These are phyloP conservation scores for Kwoniella shivajii DNA, from an alignment of 1,284 basidiomycete species.

Conservation along the genomic window DNA sequence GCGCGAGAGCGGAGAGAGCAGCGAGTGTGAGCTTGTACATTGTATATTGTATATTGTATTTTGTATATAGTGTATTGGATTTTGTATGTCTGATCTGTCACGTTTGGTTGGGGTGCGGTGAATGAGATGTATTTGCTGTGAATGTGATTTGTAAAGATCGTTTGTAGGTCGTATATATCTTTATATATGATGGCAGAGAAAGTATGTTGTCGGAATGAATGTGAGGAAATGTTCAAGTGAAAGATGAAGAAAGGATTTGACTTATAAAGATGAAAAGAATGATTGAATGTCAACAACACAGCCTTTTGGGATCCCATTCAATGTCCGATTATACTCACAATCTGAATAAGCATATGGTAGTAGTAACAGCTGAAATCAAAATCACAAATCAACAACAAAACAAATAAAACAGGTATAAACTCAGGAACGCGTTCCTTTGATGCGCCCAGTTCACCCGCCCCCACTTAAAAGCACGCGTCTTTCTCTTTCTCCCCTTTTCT, in stretches of 20 bases:
- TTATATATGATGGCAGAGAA: neutral
- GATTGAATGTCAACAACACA: neutral
- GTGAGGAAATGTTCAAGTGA: neutral
- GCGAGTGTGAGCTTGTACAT: slow-evolving; percentile 19
- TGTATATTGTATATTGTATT: slow-evolving; percentile 4
- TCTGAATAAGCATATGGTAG: neutral
- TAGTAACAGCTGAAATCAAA: neutral
- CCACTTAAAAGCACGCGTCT: neutral
- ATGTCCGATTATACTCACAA: neutral
- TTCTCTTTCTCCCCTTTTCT: neutral
- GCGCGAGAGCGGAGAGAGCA: slow-evolving; percentile 53
- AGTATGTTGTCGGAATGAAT: neutral
- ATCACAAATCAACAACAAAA: neutral
- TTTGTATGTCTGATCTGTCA: neutral
- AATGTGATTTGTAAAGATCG: neutral
- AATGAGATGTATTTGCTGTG: neutral
- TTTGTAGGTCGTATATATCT: neutral
- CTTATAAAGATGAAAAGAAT: neutral
- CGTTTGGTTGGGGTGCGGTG: neutral
- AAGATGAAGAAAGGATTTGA: neutral
- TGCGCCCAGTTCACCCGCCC: neutral
- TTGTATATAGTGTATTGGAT: neutral
- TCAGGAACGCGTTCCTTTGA: neutral
- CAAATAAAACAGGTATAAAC: neutral
- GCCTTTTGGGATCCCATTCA: no score